A percentile compares a stretch with the other conserved stretches of the same genome.
These are phyloP conservation scores for Pseudophaeomoniella oleicola DNA, from an alignment of 2,329 filamentous ascomycete genomes.

Conservation along the genomic window DNA sequence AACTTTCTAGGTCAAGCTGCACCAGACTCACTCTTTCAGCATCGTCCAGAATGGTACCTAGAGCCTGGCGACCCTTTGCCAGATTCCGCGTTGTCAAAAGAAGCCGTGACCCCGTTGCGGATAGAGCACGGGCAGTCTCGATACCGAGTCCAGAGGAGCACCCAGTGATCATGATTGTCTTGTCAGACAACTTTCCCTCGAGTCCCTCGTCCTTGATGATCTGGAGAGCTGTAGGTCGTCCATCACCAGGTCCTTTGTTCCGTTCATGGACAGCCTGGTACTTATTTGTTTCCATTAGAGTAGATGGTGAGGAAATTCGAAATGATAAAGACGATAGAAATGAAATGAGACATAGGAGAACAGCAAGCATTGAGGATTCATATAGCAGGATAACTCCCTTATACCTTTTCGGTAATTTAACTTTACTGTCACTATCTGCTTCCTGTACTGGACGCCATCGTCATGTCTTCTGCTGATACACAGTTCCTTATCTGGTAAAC, in stretches of 20 bases:
- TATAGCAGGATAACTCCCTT: too few relatives aligned
- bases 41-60: conserved; percentile 11
- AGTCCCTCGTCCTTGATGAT: conserved; percentile 14
- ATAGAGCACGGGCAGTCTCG: conserved; percentile 23
- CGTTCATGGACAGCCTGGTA: conserved; percentile 14
- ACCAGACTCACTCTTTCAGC: conserved; percentile 16
- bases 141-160: conserved; percentile 22
- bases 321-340: too few relatives aligned
- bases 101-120: conserved; percentile 22
- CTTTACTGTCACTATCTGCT: too few relatives aligned
- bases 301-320: not conserved
- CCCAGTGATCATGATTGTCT: conserved; percentile 25
- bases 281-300: conserved; percentile 7
- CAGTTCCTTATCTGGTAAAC: too few relatives aligned
- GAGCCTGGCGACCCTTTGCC: conserved; percentile 16
- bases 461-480: too few relatives aligned
- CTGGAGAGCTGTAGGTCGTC: conserved; percentile 10
- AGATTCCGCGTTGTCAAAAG: conserved; percentile 22
- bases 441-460: too few relatives aligned
- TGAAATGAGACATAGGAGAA: too few relatives aligned
- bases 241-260: conserved; percentile 10
- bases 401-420: too few relatives aligned
- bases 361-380: too few relatives aligned
- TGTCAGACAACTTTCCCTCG: conserved; percentile 11
- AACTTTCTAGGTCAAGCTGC: conserved; percentile 16